A percentile compares a stretch with the other conserved stretches of the same genome.
Conservation (phyloP, 139 green algal genomes). For the Chlamydomonas sp. region DNA sequence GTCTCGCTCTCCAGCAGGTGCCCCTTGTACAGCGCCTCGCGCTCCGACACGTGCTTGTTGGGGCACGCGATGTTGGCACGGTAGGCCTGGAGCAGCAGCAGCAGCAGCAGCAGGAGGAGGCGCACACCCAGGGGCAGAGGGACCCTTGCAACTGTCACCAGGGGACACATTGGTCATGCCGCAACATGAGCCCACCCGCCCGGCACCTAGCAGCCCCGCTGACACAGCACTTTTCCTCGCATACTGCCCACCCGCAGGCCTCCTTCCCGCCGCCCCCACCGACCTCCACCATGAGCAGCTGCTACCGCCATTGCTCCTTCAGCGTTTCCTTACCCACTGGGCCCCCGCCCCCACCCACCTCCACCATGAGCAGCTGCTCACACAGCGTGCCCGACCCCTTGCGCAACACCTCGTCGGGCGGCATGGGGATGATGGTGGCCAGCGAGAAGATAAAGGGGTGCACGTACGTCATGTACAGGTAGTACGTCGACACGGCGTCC, state of each 20-base stretch:
- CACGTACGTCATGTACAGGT: conserved; percentile 99
- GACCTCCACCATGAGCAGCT: too few relatives aligned
- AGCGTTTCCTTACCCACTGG: not conserved
- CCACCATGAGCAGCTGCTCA: conserved; percentile 98
- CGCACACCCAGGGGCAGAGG: too few relatives aligned
- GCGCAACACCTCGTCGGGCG: conserved; percentile 96
- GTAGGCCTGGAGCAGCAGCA: conserved; percentile 17
- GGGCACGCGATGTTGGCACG: conserved; percentile 86
- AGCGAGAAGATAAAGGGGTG: conserved; percentile 99
- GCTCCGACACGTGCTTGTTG: conserved; percentile 91
- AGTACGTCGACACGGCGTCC: conserved; percentile 97
- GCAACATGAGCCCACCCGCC: too few relatives aligned
- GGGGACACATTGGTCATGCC: too few relatives aligned
- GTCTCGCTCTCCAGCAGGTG: conserved; percentile 96
- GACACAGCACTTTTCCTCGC: too few relatives aligned
- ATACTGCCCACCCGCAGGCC: too few relatives aligned
- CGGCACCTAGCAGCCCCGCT: too few relatives aligned
- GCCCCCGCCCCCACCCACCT: conserved; percentile 44
- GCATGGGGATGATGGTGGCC: conserved; percentile 98
- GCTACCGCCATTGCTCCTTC: not conserved
- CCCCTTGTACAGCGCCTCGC: conserved; percentile 81
- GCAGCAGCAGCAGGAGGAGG: too few relatives aligned
- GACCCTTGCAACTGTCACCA: too few relatives aligned
- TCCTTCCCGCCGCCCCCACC: too few relatives aligned
- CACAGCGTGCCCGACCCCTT: conserved; percentile 97